These are phyloP conservation scores for Aeminium ludgeri DNA, from an alignment of 495 filamentous ascomycete species.

Conservation along the genomic window DNA sequence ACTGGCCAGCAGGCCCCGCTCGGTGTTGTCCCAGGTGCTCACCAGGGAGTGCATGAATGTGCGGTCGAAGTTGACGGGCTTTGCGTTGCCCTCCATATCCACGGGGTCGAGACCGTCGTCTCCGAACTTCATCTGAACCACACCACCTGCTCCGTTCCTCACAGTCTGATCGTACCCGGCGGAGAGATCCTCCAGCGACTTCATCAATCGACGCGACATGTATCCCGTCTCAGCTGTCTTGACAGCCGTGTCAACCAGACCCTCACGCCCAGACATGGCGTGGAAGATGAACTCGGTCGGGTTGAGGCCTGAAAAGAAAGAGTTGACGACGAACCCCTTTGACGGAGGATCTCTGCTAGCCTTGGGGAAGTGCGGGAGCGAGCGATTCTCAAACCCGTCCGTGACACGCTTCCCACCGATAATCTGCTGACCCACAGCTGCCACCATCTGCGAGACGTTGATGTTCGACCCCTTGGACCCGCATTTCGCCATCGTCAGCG, in stretches of 20 bases:
- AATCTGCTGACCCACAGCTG: constrained; percentile 93
- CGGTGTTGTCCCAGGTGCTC: constrained; percentile 59
- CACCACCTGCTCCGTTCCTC: constrained; percentile 61
- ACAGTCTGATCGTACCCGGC: constrained; percentile 88
- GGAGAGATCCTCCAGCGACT: constrained; percentile 86
- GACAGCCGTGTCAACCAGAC: constrained; percentile 97
- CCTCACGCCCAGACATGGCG: constrained; percentile 95
- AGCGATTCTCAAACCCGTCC: constrained; percentile 92
- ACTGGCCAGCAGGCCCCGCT: constrained; percentile 49
- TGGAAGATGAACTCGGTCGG: constrained; percentile 95
- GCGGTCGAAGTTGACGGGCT: constrained; percentile 82
- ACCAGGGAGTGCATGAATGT: constrained; percentile 75
- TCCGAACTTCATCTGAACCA: constrained; percentile 95
- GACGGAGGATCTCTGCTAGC: constrained; percentile 76
- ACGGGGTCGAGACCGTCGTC: constrained; percentile 89
- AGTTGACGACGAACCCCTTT: constrained; percentile 93
- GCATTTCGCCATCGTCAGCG: constrained; percentile 90
- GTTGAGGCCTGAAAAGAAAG: constrained; percentile 83
- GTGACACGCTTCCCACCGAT: constrained; percentile 84
- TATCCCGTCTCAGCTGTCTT: constrained; percentile 98
- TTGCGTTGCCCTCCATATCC: constrained; percentile 90
- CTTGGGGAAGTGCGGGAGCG: constrained; percentile 87
- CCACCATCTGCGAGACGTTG: constrained; percentile 98
- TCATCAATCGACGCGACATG: constrained; percentile 97
- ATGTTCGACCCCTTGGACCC: constrained; percentile 92